These are phyloP conservation scores for Wallemia hederae DNA, from an alignment of 1,284 basidiomycete genomes.

Conservation along the genomic window DNA sequence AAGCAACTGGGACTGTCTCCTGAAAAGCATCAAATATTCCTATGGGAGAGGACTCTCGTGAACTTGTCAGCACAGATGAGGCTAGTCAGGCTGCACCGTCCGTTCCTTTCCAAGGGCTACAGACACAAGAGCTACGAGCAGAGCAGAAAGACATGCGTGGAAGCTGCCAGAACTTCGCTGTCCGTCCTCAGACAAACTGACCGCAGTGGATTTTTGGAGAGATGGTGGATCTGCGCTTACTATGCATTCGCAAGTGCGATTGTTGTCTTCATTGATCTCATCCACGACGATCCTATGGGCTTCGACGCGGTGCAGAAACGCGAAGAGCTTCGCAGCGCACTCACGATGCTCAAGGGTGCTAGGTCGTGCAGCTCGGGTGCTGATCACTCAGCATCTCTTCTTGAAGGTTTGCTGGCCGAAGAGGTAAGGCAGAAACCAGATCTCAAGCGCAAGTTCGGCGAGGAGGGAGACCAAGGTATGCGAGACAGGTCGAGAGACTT, in stretches of 20 bases:
- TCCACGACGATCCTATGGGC: neutral
- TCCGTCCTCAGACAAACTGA: slow-evolving; percentile 16
- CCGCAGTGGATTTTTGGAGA: slow-evolving; percentile 16
- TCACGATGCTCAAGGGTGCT: neutral
- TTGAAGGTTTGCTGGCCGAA: neutral
- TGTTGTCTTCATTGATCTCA: slow-evolving; percentile 14
- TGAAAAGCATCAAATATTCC: slow-evolving; percentile 13
- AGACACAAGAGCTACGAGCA: slow-evolving; percentile 13
- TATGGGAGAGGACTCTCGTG: slow-evolving; percentile 18
- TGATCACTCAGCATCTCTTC: neutral
- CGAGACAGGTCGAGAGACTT: neutral
- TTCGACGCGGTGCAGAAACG: neutral
- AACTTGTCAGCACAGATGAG: slow-evolving; percentile 17
- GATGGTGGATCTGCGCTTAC: slow-evolving; percentile 14
- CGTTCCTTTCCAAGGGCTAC: slow-evolving; percentile 5
- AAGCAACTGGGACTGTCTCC: slow-evolving; percentile 9
- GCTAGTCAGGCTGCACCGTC: slow-evolving; percentile 8
- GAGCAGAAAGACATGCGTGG: slow-evolving; percentile 18
- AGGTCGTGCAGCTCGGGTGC: neutral
- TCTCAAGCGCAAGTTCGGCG: neutral
- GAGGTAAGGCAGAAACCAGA: neutral
- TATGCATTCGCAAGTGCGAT: slow-evolving; percentile 13
- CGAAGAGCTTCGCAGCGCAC: neutral
- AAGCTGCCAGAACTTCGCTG: slow-evolving; percentile 17
- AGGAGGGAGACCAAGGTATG: neutral